Percentiles rank a stretch among this genome's conserved stretches.
Evolutionary conservation across 176 grass and related monocot genomes (phyloP).

Genomic region (Dendrocalamus sinicus): DNA sequence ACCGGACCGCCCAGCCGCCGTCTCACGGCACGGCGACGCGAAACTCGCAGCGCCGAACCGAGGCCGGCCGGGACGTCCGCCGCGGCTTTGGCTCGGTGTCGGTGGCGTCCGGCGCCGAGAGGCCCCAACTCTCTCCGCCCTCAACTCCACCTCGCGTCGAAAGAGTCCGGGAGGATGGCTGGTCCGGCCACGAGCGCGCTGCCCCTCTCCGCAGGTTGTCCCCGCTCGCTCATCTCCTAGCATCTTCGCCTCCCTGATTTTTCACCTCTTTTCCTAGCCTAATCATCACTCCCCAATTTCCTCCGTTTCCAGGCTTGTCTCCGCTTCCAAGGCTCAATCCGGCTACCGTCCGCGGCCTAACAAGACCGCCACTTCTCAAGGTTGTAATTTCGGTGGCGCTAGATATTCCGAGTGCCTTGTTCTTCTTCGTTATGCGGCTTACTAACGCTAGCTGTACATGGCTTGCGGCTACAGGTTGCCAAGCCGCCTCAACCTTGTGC

Average conservation of each 20-base stretch:
- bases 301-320: conserved; percentile 9
- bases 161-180: conserved; percentile 9
- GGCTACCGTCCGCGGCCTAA: not conserved
- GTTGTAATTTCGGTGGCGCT: not conserved
- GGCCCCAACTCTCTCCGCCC: not conserved
- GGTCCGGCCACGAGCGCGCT: conserved; percentile 20
- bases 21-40: conserved; percentile 18
- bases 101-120: not conserved
- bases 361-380: conserved; percentile 29
- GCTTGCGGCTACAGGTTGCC: conserved; percentile 33
- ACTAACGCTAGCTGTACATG: not conserved
- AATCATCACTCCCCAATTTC: not conserved
- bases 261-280: not conserved
- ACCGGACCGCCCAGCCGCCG: not conserved
- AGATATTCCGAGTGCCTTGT: not conserved
- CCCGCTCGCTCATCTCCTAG: not conserved
- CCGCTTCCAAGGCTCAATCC: not conserved
- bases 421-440: not conserved
- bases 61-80: not conserved
- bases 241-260: not conserved
- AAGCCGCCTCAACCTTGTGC: not conserved
- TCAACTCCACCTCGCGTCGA: not conserved
- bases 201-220: not conserved
- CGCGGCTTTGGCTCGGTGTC: not conserved
- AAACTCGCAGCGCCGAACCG: not conserved